A percentile compares a stretch with the other conserved stretches of the same genome.
phyloP scores from a whole-genome alignment of 352 stramenopile species.

The Phytophthora megakarya region DNA sequence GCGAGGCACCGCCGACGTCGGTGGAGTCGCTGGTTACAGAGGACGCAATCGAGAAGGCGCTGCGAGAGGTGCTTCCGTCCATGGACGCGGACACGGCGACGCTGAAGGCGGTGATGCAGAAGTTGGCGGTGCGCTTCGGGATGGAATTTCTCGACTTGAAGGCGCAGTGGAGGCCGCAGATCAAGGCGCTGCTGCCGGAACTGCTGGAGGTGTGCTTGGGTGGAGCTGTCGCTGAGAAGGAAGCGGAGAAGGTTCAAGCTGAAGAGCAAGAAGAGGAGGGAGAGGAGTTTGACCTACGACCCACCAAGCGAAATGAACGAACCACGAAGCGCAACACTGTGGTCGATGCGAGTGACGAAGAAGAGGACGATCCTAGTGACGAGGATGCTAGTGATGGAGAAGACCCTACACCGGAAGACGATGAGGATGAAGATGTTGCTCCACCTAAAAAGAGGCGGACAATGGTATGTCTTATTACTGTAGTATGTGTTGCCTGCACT shows the following conservation, averaged over 20 bases:
- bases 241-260: slow-evolving; percentile 15
- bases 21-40: slow-evolving; percentile 31
- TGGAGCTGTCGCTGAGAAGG: slow-evolving; percentile 17
- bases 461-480: slow-evolving; percentile 28
- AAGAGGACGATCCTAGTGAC: slow-evolving; percentile 31
- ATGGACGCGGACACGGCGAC: slow-evolving; percentile 62
- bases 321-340: slow-evolving; percentile 37
- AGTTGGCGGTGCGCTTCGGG: slow-evolving; percentile 53
- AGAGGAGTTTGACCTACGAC: slow-evolving; percentile 28
- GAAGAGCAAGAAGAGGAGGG: slow-evolving; percentile 24
- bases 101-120: slow-evolving; percentile 52
- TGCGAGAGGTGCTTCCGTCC: slow-evolving; percentile 58
- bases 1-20: slow-evolving; percentile 13
- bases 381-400: slow-evolving; percentile 41
- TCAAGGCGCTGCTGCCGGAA: slow-evolving; percentile 59
- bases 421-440: slow-evolving; percentile 23
- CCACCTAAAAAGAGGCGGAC: slow-evolving; percentile 25
- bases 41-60: slow-evolving; percentile 35
- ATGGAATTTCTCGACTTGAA: slow-evolving; percentile 54
- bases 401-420: slow-evolving; percentile 28
- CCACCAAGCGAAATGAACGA: slow-evolving; percentile 33
- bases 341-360: slow-evolving; percentile 53
- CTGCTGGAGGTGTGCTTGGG: slow-evolving; percentile 44
- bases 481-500: background rate
- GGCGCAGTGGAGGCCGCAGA: slow-evolving; percentile 44